phyloP scores from a whole-genome alignment of 257 asterid genomes.

The Solanum bulbocastanum region DNA sequence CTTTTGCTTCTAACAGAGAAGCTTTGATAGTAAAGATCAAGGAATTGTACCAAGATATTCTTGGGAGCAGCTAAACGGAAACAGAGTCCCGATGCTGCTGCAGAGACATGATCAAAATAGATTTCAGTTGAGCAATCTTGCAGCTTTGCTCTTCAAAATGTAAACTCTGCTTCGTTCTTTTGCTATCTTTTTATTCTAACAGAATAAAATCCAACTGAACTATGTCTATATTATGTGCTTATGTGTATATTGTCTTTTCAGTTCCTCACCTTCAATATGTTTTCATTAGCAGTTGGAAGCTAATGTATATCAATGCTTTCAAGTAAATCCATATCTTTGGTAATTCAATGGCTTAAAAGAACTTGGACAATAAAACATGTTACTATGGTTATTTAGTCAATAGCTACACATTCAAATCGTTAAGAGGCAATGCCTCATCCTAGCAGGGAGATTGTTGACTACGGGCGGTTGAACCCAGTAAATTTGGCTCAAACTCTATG shows the following conservation, averaged over 20 bases:
- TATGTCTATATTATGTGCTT: not conserved
- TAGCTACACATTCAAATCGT: not conserved
- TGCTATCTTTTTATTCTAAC: not conserved
- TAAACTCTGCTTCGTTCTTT: constrained; percentile 2
- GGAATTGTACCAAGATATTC: constrained; percentile 41
- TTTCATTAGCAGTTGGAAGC: not conserved
- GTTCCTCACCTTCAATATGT: not conserved
- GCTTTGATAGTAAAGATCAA: constrained; percentile 56
- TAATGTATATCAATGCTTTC: not conserved
- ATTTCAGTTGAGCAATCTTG: not conserved
- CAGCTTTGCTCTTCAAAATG: not conserved
- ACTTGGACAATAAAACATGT: not conserved
- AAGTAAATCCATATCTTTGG: not conserved
- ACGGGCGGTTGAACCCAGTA: not conserved
- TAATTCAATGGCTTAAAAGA: not conserved
- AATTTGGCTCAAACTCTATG: not conserved
- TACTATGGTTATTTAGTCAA: not conserved
- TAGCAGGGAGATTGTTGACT: not conserved
- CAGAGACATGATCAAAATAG: not conserved
- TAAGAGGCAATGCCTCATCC: not conserved
- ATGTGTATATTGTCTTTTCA: not conserved
- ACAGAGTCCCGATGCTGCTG: not conserved
- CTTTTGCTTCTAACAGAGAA: constrained; percentile 44
- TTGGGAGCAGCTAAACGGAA: constrained; percentile 45
- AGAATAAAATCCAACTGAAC: not conserved